Percentiles rank a stretch among this genome's conserved stretches.
These are phyloP conservation scores for Russula lepida DNA, from an alignment of 768 basidiomycete species.

Conservation along the genomic window DNA sequence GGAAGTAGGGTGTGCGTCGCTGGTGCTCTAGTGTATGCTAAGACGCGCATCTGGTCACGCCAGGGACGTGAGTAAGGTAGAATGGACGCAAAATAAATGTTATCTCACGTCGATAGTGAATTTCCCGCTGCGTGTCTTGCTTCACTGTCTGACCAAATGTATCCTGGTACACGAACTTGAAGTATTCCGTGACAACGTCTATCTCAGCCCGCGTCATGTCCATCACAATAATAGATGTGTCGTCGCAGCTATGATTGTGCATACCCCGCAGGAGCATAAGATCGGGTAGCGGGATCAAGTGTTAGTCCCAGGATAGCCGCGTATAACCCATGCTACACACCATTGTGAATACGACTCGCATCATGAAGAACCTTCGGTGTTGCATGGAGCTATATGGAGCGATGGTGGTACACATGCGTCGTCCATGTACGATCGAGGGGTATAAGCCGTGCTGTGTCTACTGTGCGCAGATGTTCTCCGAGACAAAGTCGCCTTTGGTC, in stretches of 20 bases:
- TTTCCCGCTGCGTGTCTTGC: slow-evolving; percentile 55
- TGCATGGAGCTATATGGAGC: slow-evolving; percentile 69
- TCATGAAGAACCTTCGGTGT: slow-evolving; percentile 64
- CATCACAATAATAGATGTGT: slow-evolving; percentile 70
- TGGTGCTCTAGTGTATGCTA: slow-evolving; percentile 57
- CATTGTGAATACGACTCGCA: slow-evolving; percentile 77
- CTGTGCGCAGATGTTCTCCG: slow-evolving; percentile 70
- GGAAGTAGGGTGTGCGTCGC: slow-evolving; percentile 70
- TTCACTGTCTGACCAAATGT: slow-evolving; percentile 56
- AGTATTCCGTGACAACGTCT: slow-evolving; percentile 74
- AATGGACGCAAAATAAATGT: neutral
- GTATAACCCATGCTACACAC: slow-evolving; percentile 30
- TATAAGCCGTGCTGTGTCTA: slow-evolving; percentile 70
- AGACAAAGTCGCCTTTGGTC: slow-evolving; percentile 66
- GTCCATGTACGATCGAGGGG: slow-evolving; percentile 78
- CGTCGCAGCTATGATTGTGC: slow-evolving; percentile 74
- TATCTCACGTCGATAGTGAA: slow-evolving; percentile 52
- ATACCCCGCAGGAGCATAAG: slow-evolving; percentile 73
- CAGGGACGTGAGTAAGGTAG: slow-evolving; percentile 1
- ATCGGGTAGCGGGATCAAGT: slow-evolving; percentile 51
- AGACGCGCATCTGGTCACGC: slow-evolving; percentile 50
- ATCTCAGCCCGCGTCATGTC: slow-evolving; percentile 73
- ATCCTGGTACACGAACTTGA: slow-evolving; percentile 62
- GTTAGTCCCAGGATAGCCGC: neutral
- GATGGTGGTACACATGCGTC: slow-evolving; percentile 72